Evolutionary conservation across 2,329 filamentous ascomycete species (phyloP).

Genomic region (Talaromyces verruculosus): DNA sequence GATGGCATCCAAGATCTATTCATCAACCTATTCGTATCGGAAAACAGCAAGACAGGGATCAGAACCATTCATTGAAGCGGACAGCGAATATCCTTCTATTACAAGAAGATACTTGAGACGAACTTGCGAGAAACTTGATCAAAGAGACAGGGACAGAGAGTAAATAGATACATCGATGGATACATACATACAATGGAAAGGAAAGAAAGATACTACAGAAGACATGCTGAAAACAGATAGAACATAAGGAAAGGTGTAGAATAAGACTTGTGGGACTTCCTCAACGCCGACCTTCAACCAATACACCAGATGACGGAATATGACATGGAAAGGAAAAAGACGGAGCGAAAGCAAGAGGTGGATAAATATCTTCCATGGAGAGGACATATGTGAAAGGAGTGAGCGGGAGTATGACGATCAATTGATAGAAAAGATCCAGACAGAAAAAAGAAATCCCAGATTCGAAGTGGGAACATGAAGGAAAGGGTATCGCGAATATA

Average conservation of each 20-base stretch:
- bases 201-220: slow-evolving; percentile 8
- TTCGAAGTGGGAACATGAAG: not conserved
- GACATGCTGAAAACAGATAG: not conserved
- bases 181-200: slow-evolving; percentile 13
- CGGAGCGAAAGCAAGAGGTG: not conserved
- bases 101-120: not conserved
- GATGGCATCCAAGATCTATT: not conserved
- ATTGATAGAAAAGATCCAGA: not conserved
- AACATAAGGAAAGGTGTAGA: not conserved
- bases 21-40: not conserved
- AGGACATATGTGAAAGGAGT: not conserved
- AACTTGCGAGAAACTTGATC: not conserved
- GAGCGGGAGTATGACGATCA: not conserved
- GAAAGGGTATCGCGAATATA: slow-evolving; percentile 14
- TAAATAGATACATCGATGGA: slow-evolving; percentile 1
- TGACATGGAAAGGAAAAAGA: not conserved
- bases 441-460: not conserved
- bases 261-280: not conserved
- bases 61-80: not conserved
- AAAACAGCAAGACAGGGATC: not conserved
- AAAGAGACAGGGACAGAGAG: not conserved
- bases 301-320: not conserved
- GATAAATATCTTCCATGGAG: not conserved
- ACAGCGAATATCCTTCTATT: not conserved
- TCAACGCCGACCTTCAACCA: slow-evolving; percentile 5